phyloP scores from a whole-genome alignment of 2,329 filamentous ascomycete species.

The Graphilbum fragrans region DNA sequence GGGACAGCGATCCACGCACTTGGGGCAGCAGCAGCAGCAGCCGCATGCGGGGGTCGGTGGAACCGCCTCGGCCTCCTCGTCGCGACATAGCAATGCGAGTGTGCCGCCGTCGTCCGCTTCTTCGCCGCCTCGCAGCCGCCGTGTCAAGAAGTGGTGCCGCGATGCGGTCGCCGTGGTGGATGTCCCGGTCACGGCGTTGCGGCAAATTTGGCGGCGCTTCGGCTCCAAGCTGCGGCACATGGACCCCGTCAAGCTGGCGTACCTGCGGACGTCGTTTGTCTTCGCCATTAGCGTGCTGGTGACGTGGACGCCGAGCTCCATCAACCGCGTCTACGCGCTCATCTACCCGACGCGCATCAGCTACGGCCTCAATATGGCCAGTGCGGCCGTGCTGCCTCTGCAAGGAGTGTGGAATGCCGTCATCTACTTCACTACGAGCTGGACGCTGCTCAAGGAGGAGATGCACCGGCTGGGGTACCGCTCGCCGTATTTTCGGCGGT shows the following conservation, averaged over 20 bases:
- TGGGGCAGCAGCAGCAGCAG: too few relatives aligned
- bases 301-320: slow-evolving; percentile 54
- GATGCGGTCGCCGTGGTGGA: too few relatives aligned
- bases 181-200: too few relatives aligned
- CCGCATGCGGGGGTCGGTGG: too few relatives aligned
- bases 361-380: slow-evolving; percentile 56
- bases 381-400: slow-evolving; percentile 60
- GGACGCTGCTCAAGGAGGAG: slow-evolving; percentile 22
- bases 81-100: too few relatives aligned
- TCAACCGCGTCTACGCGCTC: slow-evolving; percentile 63
- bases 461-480: neutral
- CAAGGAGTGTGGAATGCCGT: slow-evolving; percentile 74
- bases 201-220: slow-evolving; percentile 14
- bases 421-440: slow-evolving; percentile 61
- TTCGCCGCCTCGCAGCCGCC: too few relatives aligned
- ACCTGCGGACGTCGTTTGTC: slow-evolving; percentile 47
- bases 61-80: too few relatives aligned
- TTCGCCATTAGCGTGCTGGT: slow-evolving; percentile 49
- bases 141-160: too few relatives aligned
- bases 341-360: slow-evolving; percentile 37
- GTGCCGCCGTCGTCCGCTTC: too few relatives aligned
- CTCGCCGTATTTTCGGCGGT: slow-evolving; percentile 5
- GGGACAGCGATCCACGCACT: too few relatives aligned
- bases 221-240: slow-evolving; percentile 23
- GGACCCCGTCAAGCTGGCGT: slow-evolving; percentile 48